Conservation (phyloP, 345 rosid species). For the Anacardium occidentale region DNA sequence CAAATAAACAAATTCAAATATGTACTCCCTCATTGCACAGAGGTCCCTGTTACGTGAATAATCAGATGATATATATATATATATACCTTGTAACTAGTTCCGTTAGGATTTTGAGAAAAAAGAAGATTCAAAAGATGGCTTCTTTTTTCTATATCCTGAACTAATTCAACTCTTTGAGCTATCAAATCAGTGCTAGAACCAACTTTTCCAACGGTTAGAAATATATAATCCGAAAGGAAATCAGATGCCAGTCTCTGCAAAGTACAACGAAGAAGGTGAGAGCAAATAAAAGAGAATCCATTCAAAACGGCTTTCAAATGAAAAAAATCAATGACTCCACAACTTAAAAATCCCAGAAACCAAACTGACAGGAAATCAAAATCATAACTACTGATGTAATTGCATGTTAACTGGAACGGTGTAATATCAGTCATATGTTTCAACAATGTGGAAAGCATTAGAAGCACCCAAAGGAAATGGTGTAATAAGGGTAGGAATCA, state of each 20-base stretch:
- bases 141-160: constrained; percentile 48
- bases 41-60: too few relatives aligned
- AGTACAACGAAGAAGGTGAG: not conserved
- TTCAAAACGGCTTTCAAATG: not conserved
- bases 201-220: constrained; percentile 53
- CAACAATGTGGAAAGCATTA: not conserved
- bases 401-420: too few relatives aligned
- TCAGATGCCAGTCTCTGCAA: constrained; percentile 59
- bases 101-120: constrained; percentile 19
- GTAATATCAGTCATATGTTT: too few relatives aligned
- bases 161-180: constrained; percentile 43
- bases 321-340: not conserved
- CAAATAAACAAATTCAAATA: not conserved
- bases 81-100: constrained; percentile 29
- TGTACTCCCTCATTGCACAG: too few relatives aligned
- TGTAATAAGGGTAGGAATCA: not conserved
- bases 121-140: constrained; percentile 38
- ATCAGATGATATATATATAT: not conserved
- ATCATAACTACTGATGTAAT: too few relatives aligned
- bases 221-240: constrained; percentile 50
- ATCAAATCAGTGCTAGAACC: constrained; percentile 53
- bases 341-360: not conserved
- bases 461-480: not conserved
- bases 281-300: too few relatives aligned
- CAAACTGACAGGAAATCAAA: too few relatives aligned